phyloP scores from a whole-genome alignment of 2,329 filamentous ascomycete genomes.

The Graphiopsis chlorocephala region DNA sequence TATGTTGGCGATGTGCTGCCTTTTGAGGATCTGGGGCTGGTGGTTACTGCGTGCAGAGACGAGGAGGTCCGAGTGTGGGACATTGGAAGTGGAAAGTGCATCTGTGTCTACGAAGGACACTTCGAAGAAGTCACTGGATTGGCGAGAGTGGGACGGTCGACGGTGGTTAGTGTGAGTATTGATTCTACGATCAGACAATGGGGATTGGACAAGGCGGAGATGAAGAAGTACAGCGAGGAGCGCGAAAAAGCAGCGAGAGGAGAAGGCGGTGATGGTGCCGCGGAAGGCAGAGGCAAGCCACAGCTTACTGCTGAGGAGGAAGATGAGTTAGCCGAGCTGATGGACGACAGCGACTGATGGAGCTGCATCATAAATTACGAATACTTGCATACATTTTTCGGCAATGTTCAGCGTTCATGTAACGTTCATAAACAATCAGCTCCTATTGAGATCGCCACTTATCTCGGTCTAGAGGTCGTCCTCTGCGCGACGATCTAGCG shows the following conservation, averaged over 20 bases:
- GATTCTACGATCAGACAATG: slow-evolving; percentile 86
- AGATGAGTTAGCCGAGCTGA: slow-evolving; percentile 83
- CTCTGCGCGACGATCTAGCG: background rate
- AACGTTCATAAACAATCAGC: background rate
- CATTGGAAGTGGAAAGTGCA: slow-evolving; percentile 30
- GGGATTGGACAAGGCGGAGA: slow-evolving; percentile 64
- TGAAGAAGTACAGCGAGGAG: slow-evolving; percentile 54
- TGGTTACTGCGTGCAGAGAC: slow-evolving; percentile 84
- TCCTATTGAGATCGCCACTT: background rate
- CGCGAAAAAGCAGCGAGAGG: slow-evolving; percentile 50
- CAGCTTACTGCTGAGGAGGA: slow-evolving; percentile 83
- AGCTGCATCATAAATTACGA: background rate
- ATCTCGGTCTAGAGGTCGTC: background rate
- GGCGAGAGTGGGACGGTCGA: slow-evolving; percentile 50
- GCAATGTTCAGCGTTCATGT: background rate
- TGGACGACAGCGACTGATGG: slow-evolving; percentile 66
- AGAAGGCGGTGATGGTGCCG: slow-evolving; percentile 49
- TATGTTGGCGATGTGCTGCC: slow-evolving; percentile 83
- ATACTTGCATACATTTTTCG: background rate
- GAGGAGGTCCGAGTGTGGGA: slow-evolving; percentile 94
- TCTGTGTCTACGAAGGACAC: slow-evolving; percentile 62
- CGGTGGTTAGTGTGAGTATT: slow-evolving; percentile 78
- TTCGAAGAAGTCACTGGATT: slow-evolving; percentile 90
- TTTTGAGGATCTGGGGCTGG: slow-evolving; percentile 64
- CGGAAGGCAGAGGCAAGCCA: background rate